Base-by-base conservation (phyloP, 2,329 filamentous ascomycete genomes). In the Pseudogymnoascus sp. region DNA sequence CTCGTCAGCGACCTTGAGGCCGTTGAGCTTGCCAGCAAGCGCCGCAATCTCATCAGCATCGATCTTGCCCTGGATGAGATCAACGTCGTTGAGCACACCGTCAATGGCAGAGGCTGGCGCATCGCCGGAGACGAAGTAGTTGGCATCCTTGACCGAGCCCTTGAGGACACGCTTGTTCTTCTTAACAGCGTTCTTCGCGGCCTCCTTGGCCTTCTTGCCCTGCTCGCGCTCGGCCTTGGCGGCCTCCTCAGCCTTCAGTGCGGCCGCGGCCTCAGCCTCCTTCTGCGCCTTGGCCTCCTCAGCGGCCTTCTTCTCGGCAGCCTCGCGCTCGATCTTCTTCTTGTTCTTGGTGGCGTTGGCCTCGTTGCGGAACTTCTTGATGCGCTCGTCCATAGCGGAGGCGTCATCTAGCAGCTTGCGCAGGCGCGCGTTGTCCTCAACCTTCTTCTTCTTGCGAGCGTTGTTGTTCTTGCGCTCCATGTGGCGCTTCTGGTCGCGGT, bases 121-220 rank as follows among this genome's bases (percentile, higher is more conserved):
- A 64, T 92, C 89, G 62, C 87, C 89, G 49, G 83, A 79, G 63
- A 81, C 82, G 76, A 99, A 97, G 86, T 99, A 99, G 83, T 97
- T 97, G 72, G 90, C 92, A 69, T 99, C 94, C 84, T 99, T 99
- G 78, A 93, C 90, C 67, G 90, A 92, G 66, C 86, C 87, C 77
- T 95, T 92, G 70, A 99, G 87, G 58, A 97, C 89, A 82, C 94
- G 91, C 85, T 97, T 97, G 85, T 99, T 99, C 90, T 99, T 99
- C 89, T 99, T 99, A 72, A 94, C 89, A 12, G 94, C 94, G 73
- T 92, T 97, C 87, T 99, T 99, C 63, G 94, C 94, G 1, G 93
- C 93, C 78, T 99, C 94, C 82, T 97, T 99, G 65, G 90, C 88
- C 84, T 99, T 99, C 86, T 97, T 99, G 72, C 80, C 80, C 66